A percentile compares a stretch with the other conserved stretches of the same genome.
Conservation (phyloP, 1,284 basidiomycete genomes). For the Rhizopogon hawkerae region DNA sequence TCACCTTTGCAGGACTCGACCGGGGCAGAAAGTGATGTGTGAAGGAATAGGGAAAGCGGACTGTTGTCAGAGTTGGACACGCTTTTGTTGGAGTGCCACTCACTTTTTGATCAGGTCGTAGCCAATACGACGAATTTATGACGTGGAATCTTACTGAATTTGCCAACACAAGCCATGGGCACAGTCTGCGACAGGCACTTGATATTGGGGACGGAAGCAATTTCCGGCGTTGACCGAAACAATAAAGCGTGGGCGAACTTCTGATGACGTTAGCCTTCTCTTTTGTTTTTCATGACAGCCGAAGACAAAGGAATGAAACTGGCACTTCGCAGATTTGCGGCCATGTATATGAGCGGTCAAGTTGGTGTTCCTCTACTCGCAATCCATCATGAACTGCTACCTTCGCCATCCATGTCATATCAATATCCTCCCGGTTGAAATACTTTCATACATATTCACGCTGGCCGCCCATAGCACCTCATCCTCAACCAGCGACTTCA, state of each 20-base stretch:
- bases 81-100: neutral
- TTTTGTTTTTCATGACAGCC: neutral
- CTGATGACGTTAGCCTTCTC: neutral
- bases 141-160: neutral
- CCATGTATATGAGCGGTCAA: neutral
- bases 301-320: conserved; percentile 1
- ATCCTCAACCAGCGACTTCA: conserved; percentile 9
- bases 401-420: conserved; percentile 19
- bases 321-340: neutral
- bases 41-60: neutral
- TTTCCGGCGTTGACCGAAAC: neutral
- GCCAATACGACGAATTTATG: neutral
- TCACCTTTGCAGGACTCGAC: neutral
- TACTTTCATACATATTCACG: conserved; percentile 42
- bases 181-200: no score
- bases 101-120: neutral
- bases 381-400: conserved; percentile 1
- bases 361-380: neutral
- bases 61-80: neutral
- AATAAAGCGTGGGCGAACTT: neutral
- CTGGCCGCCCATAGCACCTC: conserved; percentile 28
- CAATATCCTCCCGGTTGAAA: conserved; percentile 38
- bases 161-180: no score
- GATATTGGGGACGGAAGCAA: neutral
- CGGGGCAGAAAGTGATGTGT: neutral